Conservation (phyloP, 495 filamentous ascomycete species). For the Neurospora sp. region DNA sequence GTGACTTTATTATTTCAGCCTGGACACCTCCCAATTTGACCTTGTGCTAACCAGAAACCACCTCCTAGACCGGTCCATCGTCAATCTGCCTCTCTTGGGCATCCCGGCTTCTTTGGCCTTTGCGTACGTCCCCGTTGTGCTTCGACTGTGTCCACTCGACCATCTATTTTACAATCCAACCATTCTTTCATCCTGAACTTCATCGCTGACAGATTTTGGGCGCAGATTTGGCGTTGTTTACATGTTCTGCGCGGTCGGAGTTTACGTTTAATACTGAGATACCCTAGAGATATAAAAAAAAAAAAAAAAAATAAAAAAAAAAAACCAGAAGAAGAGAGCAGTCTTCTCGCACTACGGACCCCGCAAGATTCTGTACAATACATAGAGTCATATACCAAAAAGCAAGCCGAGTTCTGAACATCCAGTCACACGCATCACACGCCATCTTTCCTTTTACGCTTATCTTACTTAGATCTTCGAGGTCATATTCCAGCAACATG, state of each 20-base stretch:
- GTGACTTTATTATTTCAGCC: constrained; percentile 21
- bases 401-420: constrained; percentile 2
- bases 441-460: background rate
- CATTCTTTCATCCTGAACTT: background rate
- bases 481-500: background rate
- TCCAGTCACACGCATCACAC: background rate
- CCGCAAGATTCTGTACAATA: constrained; percentile 32
- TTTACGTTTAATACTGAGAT: constrained; percentile 70
- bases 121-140: constrained; percentile 52
- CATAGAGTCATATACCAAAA: constrained; percentile 13
- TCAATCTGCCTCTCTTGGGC: constrained; percentile 66
- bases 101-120: constrained; percentile 80
- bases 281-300: constrained; percentile 26
- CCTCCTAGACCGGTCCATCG: constrained; percentile 70
- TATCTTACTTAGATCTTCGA: background rate
- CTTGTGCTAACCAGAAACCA: background rate
- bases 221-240: constrained; percentile 85
- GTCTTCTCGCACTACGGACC: background rate
- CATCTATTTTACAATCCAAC: background rate
- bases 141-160: background rate
- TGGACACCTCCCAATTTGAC: background rate
- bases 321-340: constrained; percentile 1
- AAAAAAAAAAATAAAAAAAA: background rate
- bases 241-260: constrained; percentile 96
- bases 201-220: background rate